Base-by-base conservation (phyloP, 164 flowering plant species). In the Tetrastigma voinierianum region DNA sequence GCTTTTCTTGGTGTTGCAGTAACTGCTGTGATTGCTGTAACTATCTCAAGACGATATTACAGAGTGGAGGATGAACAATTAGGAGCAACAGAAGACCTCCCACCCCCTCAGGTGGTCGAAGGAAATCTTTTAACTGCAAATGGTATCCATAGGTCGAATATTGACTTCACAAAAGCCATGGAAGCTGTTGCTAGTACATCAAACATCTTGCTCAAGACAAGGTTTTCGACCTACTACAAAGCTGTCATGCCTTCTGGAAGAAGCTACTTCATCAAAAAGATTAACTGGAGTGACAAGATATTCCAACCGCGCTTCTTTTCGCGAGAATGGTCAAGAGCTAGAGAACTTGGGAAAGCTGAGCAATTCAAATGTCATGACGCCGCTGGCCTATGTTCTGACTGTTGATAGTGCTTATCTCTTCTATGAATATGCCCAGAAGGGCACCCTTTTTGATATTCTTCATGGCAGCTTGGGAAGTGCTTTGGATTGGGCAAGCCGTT, bases 401-500 rank as follows among this genome's bases (percentile, higher is more conserved):
- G 54, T 19, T 9, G 85, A 90, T 49, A 77, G 74, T 66, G 93
- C 89, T 9, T n/a, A 83, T 64, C n/a, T 88, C 23, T 79, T 90
- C 73, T 88, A 88, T 58, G 90, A 88, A 19, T 82, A 76, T 66
- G 69, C 84, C 56, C 69, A 74, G 12, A 81, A 78, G 71, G 91
- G 91, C 6, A 80, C 90, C 47, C 82, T 88, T 51, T 86, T 75
- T 61, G 86, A 87, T 58, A 73, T 77, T 66, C 91, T 90, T 54
- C 91, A 88, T 74, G 74, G 71, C 25, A 71, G 71, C 62, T 46
- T 55, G 20, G 80, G 66, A 18, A 49, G 43, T 62, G 66, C 60
- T 46, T 54, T 90, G 62, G 90, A 88, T 64, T 90, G 96, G 96
- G 74, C 78, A 10, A 84, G 84, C 20, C 83, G 96, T 16, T 88